Base-by-base conservation (phyloP, 331 rosid species). In the Pyracantha coccinea region DNA sequence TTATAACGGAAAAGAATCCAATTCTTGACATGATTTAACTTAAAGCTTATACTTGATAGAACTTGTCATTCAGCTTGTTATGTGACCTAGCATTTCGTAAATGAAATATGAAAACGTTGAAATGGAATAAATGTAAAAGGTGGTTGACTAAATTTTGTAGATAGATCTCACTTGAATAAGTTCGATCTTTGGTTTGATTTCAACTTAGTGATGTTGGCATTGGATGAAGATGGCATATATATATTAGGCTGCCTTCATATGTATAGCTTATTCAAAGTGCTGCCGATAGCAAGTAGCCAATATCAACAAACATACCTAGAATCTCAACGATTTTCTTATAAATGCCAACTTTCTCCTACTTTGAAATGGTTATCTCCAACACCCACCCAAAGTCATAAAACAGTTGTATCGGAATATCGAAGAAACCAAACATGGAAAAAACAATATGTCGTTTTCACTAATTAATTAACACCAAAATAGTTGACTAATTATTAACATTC, bases 251-350 rank as follows among this genome's bases (percentile, higher is more conserved):
- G 41, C 60, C 10, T 5, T 5, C 6, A 19, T 24, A 24, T 60
- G 41, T 8, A 32, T 32, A 33, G 5, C 52, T 7, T 20, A 71
- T 54, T 55, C 31, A 54, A 29, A 19, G 19, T 55, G 53, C 32
- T 12, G 16, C 52, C 8, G 5, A 14, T 21, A 32, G 66, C 75
- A 32, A 57, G 75, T 14, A 69, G 60, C 54, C 75, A 21, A 57
- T 33, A 35, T 32, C 75, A 71, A 71, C 66, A 44, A 57, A 71
- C 66, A 55, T 32, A 32, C 57, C 32, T 57, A 71, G 65, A 54
- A 53, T 29, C 28, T 52, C 74, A 69, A 52, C 63, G 12, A 5
- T 19, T 5, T 19, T 52, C 1, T 6, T 29, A 1, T 69, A 52
- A 71, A 20, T 33, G 70, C 53, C 45, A 20, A 20, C 70, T 14